Evolutionary conservation across 257 asterid species (phyloP), one percentile per base, ranked within the genome.

Genomic region (Cordia subcordata): DNA sequence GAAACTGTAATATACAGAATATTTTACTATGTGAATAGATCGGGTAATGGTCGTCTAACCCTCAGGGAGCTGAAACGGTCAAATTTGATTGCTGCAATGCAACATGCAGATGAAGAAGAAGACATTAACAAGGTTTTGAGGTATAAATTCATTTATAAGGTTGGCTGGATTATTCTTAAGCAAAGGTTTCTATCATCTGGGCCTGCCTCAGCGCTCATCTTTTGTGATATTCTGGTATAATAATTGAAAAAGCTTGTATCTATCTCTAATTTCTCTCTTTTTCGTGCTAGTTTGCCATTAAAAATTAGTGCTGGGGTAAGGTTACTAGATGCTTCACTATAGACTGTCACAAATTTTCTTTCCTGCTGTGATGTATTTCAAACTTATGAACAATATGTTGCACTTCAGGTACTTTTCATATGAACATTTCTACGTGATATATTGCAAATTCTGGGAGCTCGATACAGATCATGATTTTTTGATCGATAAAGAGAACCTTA

Each of bases 371-470:
- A 62, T 27, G 73, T 46, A 27, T 61, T 79, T 72, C 62, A 61
- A 63, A 66, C 79, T 67, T 75, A 66, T 69, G 52, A 40, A 66
- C 61, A 61, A 45, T 61, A 14, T 65, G 63, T 66, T 68, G 47
- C 72, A 63, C 77, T 77, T 58, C 92, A 94, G 99, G 86, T 94
- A 87, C 82, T 94, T 94, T 86, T 94, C 99, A n/a, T 94, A 94
- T 64, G 97, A 94, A 76, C 99, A 94, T 77, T 94, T 94, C 72
- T 94, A 94, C 59, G 99, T 94, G 82, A 94, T 94, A 83, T 94
- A 94, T 77, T 94, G 99, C 95, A 94, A 94, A 81, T 94, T 94
- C 67, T 94, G 99, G 99, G 99, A 94, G 88, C 96, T 94, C 74
- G 99, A 94, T 66, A 80, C 96, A n/a, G 99, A 94, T 79, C 99